Conservation (phyloP, 192 early-diverging fungal species). For the Lobulomyces angularis region DNA sequence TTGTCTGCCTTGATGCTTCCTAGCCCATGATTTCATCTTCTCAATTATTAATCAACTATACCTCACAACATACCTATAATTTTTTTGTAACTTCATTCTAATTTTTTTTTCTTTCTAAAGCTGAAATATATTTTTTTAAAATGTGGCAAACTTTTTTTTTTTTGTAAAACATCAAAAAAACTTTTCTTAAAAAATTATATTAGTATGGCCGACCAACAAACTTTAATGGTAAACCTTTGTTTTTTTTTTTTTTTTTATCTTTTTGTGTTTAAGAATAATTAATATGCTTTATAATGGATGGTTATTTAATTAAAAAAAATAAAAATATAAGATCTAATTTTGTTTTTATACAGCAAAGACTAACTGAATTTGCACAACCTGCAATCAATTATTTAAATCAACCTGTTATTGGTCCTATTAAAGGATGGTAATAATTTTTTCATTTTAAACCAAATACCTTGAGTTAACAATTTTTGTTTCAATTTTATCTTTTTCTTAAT, state of each 20-base stretch:
- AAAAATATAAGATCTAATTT: constrained; percentile 1
- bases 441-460: no score
- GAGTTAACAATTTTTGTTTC: no score
- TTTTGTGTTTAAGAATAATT: constrained; percentile 1
- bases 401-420: no score
- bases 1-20: no score
- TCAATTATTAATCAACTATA: no score
- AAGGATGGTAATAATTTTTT: no score
- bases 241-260: not conserved
- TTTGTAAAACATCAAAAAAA: constrained; percentile 21
- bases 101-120: constrained; percentile 27
- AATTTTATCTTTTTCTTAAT: no score
- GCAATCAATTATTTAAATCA: no score
- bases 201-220: constrained; percentile 25
- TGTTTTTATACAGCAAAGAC: no score
- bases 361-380: no score
- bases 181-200: constrained; percentile 23
- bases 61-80: constrained; percentile 17
- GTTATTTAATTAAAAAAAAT: not conserved
- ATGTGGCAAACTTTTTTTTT: constrained; percentile 24
- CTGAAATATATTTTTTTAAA: constrained; percentile 22
- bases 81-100: constrained; percentile 28
- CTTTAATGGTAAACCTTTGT: constrained; percentile 9
- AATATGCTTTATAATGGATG: not conserved
- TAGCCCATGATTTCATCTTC: no score